Base-by-base conservation (phyloP, 106 monocot genomes). In the Narthecium ossifragum region DNA sequence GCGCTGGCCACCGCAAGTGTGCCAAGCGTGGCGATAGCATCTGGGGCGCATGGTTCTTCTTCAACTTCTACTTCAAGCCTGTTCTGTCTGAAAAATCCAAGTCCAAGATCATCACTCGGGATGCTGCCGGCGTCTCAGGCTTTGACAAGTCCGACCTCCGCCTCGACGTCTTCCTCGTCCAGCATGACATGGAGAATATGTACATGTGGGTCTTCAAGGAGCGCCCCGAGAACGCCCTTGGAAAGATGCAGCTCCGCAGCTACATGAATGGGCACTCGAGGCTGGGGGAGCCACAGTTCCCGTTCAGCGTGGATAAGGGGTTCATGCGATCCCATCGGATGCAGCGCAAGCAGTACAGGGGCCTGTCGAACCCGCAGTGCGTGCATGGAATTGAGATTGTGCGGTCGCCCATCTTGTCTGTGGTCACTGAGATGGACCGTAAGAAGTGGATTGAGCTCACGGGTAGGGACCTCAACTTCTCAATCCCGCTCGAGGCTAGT, bases 161-260 rank as follows among this genome's bases (percentile, higher is more conserved):
- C 54, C 66, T 75, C 26, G 80, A 80, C 41, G 71, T 80, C 2
- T 80, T 80, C 55, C 22, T 80, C 21, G 80, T 80, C 21, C 80
- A 80, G 70, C 80, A 79, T 29, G 79, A 79, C 65, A 74, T 79
- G 79, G 79, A 79, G 73, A 79, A 79, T 40, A 70, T 79, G 75
- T 80, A 80, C 49, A 80, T 80, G 80, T 80, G 80, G 80, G 80
- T 67, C 37, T 80, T 80, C 60, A 80, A 80, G 74, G 74, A 80
- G 48, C 63, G 61, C 26, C 70, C 74, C 0, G 73, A 74, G 53
- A 73, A 80, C 43, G 79, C 79, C 7, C 73, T 80, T 5, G 79
- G 79, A 1, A 80, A 74, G 74, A 80, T 80, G 79, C 79, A 80
- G 65, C 70, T 80, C 17, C 34, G 74, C 53, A 80, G 80, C 70